Conservation (phyloP, 169 alveolate genomes). For the Plasmodium ovale region DNA sequence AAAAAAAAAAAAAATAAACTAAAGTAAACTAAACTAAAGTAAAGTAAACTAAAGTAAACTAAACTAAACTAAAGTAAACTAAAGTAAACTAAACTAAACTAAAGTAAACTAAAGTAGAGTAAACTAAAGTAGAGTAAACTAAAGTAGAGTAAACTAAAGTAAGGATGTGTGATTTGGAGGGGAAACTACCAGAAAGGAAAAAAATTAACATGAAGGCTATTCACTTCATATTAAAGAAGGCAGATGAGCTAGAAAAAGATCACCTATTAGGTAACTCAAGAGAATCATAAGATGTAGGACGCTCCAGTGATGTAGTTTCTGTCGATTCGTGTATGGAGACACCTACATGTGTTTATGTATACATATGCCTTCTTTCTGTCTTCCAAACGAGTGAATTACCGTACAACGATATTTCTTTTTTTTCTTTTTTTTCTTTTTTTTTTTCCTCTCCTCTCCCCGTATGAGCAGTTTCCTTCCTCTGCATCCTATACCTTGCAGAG, state of each 20-base stretch:
- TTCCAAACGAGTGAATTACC: too few relatives aligned
- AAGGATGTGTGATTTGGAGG: not conserved
- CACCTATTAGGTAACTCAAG: slow-evolving; percentile 54
- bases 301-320: too few relatives aligned
- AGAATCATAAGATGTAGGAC: too few relatives aligned
- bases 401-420: not conserved
- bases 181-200: slow-evolving; percentile 3
- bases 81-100: too few relatives aligned
- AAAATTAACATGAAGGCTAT: slow-evolving; percentile 46
- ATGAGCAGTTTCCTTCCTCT: slow-evolving; percentile 54
- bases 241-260: slow-evolving; percentile 68
- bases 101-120: too few relatives aligned
- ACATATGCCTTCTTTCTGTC: not conserved
- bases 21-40: too few relatives aligned
- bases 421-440: slow-evolving; percentile 6
- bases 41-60: too few relatives aligned
- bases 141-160: too few relatives aligned
- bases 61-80: too few relatives aligned
- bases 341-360: slow-evolving; percentile 6
- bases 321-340: not conserved
- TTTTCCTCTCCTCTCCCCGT: not conserved
- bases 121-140: too few relatives aligned
- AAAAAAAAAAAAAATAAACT: too few relatives aligned
- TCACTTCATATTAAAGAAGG: slow-evolving; percentile 59
- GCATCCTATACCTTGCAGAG: slow-evolving; percentile 63